Percentiles rank a stretch among this genome's conserved stretches.
phyloP scores from a whole-genome alignment of 2,329 filamentous ascomycete species.

The Penicillium sp. region DNA sequence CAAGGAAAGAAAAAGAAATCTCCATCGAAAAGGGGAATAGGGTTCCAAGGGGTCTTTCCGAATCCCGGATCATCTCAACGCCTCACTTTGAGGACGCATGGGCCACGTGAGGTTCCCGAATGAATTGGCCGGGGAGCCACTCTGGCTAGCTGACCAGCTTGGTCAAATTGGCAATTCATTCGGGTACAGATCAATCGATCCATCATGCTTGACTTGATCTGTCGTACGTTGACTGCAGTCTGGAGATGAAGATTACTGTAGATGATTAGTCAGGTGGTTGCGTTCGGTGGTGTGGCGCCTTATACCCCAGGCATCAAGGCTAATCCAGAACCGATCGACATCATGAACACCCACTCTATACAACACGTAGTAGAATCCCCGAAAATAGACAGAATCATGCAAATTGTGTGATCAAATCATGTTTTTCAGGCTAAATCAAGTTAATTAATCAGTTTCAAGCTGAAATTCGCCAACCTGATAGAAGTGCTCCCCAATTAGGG shows the following conservation, averaged over 20 bases:
- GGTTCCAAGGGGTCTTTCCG: constrained; percentile 4
- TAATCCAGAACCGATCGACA: not conserved
- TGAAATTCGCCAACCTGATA: not conserved
- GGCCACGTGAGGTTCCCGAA: constrained; percentile 20
- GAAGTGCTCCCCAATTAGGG: not conserved
- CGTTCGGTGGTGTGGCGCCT: not conserved
- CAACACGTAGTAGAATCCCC: not conserved
- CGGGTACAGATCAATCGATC: not conserved
- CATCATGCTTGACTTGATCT: not conserved
- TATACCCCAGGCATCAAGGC: not conserved
- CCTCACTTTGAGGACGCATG: constrained; percentile 26
- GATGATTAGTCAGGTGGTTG: not conserved
- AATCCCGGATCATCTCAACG: constrained; percentile 6
- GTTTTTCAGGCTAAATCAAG: not conserved
- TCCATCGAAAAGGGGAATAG: not conserved
- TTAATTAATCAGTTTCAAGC: not conserved
- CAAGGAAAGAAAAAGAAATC: not conserved
- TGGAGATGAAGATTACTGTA: not conserved
- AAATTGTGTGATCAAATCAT: not conserved
- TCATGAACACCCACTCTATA: not conserved
- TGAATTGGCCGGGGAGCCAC: constrained; percentile 1
- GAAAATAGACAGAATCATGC: not conserved
- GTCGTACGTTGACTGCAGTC: too few species aligned
- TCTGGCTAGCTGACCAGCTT: constrained; percentile 4
- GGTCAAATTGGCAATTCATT: constrained; percentile 12